Conservation (phyloP, 805 yeast species). For the Cyberlindnera petersonii region DNA sequence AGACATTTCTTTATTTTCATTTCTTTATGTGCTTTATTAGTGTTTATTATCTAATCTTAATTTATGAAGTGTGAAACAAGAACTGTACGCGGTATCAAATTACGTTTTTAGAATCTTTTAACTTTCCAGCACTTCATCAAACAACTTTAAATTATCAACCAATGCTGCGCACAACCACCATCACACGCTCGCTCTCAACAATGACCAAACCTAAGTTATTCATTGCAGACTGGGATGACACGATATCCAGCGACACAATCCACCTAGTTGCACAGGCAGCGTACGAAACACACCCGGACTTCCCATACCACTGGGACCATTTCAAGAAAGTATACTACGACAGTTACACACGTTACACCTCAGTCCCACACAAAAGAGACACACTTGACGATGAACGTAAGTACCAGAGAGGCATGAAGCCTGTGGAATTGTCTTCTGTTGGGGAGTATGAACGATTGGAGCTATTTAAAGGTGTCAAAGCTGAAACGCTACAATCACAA, state of each 20-base stretch:
- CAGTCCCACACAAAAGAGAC: slow-evolving; percentile 30
- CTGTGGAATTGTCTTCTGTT: slow-evolving; percentile 48
- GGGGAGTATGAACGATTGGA: slow-evolving; percentile 34
- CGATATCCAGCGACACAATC: slow-evolving; percentile 59
- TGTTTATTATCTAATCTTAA: background rate
- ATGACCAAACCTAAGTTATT: slow-evolving; percentile 23
- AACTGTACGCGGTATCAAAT: background rate
- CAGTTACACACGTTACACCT: slow-evolving; percentile 32
- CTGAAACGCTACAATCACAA: slow-evolving; percentile 30
- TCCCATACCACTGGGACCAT: slow-evolving; percentile 37
- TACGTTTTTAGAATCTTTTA: too few relatives aligned
- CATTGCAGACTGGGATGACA: slow-evolving; percentile 65
- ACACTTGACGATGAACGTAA: slow-evolving; percentile 38
- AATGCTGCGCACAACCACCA: too few relatives aligned
- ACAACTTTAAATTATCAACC: too few relatives aligned
- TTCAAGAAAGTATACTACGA: slow-evolving; percentile 42
- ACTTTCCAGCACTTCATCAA: too few relatives aligned
- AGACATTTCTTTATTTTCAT: slow-evolving; percentile 17
- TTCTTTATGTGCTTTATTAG: background rate
- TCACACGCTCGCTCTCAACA: too few relatives aligned
- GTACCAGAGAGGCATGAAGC: slow-evolving; percentile 42
- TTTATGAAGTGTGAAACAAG: background rate
- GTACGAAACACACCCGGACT: slow-evolving; percentile 35
- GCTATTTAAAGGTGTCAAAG: slow-evolving; percentile 41
- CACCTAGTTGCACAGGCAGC: slow-evolving; percentile 47